phyloP scores from a whole-genome alignment of 306 rosid genomes.

The Cucumis melo region DNA sequence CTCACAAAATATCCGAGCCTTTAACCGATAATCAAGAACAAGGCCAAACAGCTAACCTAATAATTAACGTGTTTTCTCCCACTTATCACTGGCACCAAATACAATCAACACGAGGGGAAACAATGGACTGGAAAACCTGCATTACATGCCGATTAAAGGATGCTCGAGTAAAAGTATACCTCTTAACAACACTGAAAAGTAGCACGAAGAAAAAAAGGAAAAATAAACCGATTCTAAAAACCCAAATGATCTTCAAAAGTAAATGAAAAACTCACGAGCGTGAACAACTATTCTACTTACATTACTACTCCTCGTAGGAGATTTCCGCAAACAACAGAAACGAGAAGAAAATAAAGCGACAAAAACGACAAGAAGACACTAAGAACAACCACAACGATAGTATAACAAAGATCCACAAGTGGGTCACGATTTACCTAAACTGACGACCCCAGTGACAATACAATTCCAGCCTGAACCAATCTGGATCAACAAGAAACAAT shows the following conservation, averaged over 20 bases:
- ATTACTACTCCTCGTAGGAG: neutral
- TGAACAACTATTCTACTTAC: neutral
- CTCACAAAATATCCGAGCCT: slow-evolving; percentile 14
- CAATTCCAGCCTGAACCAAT: slow-evolving; percentile 22
- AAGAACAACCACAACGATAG: slow-evolving; percentile 8
- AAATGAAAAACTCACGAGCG: neutral
- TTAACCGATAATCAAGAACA: slow-evolving; percentile 14
- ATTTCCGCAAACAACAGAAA: neutral
- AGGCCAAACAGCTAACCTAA: slow-evolving; percentile 5
- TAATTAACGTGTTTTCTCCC: slow-evolving; percentile 4
- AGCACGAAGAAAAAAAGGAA: neutral
- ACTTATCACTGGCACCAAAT: neutral
- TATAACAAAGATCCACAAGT: slow-evolving; percentile 26
- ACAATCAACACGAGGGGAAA: neutral
- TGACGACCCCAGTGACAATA: slow-evolving; percentile 12
- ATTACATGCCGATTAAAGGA: neutral
- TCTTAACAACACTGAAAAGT: slow-evolving; percentile 17
- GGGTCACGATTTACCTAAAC: slow-evolving; percentile 42
- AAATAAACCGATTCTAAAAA: neutral
- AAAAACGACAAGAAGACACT: slow-evolving; percentile 1
- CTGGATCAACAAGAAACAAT: slow-evolving; percentile 29
- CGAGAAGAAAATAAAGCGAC: slow-evolving; percentile 2
- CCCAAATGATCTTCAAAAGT: neutral
- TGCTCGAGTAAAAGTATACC: neutral
- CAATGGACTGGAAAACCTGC: neutral